phyloP scores from a whole-genome alignment of 768 basidiomycete species.

The Lanmaoa pseudosensibilis region DNA sequence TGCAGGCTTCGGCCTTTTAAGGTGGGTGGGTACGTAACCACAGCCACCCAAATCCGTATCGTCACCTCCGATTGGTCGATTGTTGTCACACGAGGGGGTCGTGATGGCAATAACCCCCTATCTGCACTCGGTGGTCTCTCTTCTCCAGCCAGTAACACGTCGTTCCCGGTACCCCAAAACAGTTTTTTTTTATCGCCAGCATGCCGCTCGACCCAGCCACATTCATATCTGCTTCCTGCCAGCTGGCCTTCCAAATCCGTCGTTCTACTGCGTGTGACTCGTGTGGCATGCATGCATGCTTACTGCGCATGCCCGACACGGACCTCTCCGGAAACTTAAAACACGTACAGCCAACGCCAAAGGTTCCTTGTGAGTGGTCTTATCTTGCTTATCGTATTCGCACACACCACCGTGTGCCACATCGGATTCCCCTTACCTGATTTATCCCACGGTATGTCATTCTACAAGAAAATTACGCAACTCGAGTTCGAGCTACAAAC shows the following conservation, averaged over 20 bases:
- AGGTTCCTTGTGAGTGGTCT: background rate
- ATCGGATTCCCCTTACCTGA: background rate
- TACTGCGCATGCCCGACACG: background rate
- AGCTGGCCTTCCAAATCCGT: slow-evolving; percentile 7
- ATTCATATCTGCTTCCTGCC: background rate
- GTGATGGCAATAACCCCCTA: slow-evolving; percentile 11
- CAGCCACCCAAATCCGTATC: background rate
- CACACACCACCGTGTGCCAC: background rate
- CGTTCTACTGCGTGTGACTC: background rate
- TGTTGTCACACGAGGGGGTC: slow-evolving; percentile 21
- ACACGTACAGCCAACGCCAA: background rate
- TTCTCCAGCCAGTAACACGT: background rate
- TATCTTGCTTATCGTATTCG: slow-evolving; percentile 15
- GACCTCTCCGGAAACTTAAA: background rate
- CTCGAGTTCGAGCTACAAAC: background rate
- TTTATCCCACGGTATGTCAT: background rate
- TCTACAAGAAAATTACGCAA: background rate
- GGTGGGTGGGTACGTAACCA: slow-evolving; percentile 21
- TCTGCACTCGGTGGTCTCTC: slow-evolving; percentile 9
- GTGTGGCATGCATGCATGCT: background rate
- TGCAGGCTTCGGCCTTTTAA: slow-evolving; percentile 15
- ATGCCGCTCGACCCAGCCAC: background rate
- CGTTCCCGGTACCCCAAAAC: too few species aligned
- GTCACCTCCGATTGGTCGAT: slow-evolving; percentile 19
- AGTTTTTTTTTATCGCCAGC: background rate